These are phyloP conservation scores for Aspergillus wentii DNA, from an alignment of 495 filamentous ascomycete genomes.

Conservation along the genomic window DNA sequence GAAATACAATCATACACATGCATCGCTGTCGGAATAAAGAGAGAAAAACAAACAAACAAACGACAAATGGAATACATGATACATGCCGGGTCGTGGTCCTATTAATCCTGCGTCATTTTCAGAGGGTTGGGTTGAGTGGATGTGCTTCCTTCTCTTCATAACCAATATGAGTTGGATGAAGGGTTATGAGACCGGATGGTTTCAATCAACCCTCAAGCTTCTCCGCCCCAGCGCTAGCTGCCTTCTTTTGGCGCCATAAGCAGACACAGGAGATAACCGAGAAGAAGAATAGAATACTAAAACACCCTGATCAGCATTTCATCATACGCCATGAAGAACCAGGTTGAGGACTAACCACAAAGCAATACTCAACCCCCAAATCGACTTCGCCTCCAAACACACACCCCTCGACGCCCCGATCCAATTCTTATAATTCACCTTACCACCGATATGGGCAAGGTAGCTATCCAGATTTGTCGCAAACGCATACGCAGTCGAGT, in stretches of 20 bases:
- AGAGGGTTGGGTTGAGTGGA: too few species aligned
- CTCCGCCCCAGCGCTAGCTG: conserved; percentile 14
- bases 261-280: conserved; percentile 52
- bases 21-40: too few species aligned
- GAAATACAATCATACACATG: too few species aligned
- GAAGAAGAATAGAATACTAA: conserved; percentile 67
- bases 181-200: not conserved
- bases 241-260: conserved; percentile 53
- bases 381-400: conserved; percentile 81
- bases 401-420: conserved; percentile 62
- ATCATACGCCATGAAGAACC: not conserved
- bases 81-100: too few species aligned
- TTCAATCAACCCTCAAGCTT: conserved; percentile 11
- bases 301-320: conserved; percentile 7
- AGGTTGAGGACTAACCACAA: conserved; percentile 53
- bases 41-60: too few species aligned
- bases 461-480: conserved; percentile 36
- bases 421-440: conserved; percentile 53
- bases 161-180: not conserved
- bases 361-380: conserved; percentile 85
- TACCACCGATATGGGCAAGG: conserved; percentile 32
- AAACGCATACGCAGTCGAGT: conserved; percentile 40
- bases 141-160: too few species aligned
- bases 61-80: too few species aligned
- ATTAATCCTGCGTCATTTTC: too few species aligned